Base-by-base conservation (phyloP, 2,329 filamentous ascomycete species). In the Pseudogymnoascus sp. region DNA sequence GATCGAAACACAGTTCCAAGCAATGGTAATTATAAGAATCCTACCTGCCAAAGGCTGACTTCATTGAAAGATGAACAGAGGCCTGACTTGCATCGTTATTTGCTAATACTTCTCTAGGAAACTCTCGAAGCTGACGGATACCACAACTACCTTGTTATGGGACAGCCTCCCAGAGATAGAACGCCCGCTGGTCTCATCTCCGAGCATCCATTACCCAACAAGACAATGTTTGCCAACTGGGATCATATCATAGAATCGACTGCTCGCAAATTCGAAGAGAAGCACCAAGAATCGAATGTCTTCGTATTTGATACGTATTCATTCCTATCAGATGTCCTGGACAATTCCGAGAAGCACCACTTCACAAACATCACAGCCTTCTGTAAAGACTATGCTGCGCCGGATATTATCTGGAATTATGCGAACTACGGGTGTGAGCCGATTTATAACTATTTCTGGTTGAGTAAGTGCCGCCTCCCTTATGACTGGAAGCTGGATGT, bases 91-190 rank as follows among this genome's bases (percentile, higher is more conserved):
- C 4, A 31, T 31, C 8, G n/a, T 11, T 12, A 6, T n/a, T 28
- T 28, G 43, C 45, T 52, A 18, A 52, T 14, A 31, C 16, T 16
- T 31, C 2, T 3, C n/a, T 5, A 52, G 45, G 69, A 75, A 23
- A 72, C 71, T 0, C 69, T 83, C 4, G 77, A 77, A 61, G 60
- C 69, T 0, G 71, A 77, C 0, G 80, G 80, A 0, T 81, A 80
- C 65, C 68, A 70, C 3, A 74, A 78, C 23, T 80, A 77, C 63
- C 69, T 84, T 5, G 78, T 83, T 65, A 71, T 83, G 70, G 81
- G 81, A 45, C 71, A 83, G 1, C 80, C 81, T 1, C 81, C 81
- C 0, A 69, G 83, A 1, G 77, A 83, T 65, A 75, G 78, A 9
- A 78, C 75, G 4, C 63, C 61, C 14, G 25, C 21, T 1, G 71